A percentile compares a stretch with the other conserved stretches of the same genome.
Conservation (phyloP, 352 stramenopile species). For the Pythium coloratum region DNA sequence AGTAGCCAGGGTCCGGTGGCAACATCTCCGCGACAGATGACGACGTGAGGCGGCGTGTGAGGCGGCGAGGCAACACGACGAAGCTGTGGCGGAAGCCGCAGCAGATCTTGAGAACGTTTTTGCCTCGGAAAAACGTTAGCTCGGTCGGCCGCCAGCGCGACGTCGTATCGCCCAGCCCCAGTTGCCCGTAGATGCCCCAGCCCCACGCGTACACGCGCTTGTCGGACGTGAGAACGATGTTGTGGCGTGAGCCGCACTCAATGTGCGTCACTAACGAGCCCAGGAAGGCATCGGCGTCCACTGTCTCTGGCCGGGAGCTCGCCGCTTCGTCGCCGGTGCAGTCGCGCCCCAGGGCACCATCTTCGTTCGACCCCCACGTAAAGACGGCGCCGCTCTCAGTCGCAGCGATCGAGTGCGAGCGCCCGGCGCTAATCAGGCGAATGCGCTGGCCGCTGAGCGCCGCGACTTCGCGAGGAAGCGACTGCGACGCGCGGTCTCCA, state of each 20-base stretch:
- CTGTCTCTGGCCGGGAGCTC: slow-evolving; percentile 18
- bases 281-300: slow-evolving; percentile 20
- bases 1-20: not conserved
- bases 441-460: slow-evolving; percentile 24
- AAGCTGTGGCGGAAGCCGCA: slow-evolving; percentile 42
- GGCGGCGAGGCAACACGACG: slow-evolving; percentile 25
- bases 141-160: slow-evolving; percentile 31
- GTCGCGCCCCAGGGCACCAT: slow-evolving; percentile 34
- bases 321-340: slow-evolving; percentile 11
- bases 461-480: slow-evolving; percentile 22
- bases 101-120: slow-evolving; percentile 31
- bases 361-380: slow-evolving; percentile 45
- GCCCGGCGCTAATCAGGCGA: slow-evolving; percentile 31
- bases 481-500: slow-evolving; percentile 22
- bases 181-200: slow-evolving; percentile 46
- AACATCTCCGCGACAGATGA: slow-evolving; percentile 21
- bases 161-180: slow-evolving; percentile 32
- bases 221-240: slow-evolving; percentile 31
- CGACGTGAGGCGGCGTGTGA: slow-evolving; percentile 22
- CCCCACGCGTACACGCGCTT: slow-evolving; percentile 38
- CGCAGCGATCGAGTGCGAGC: slow-evolving; percentile 73
- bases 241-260: slow-evolving; percentile 46
- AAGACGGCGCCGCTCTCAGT: slow-evolving; percentile 34
- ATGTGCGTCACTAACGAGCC: slow-evolving; percentile 26
- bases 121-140: slow-evolving; percentile 28